A percentile compares a stretch with the other conserved stretches of the same genome.
Evolutionary conservation across 1,139 yeast genomes (phyloP).

Genomic region (Geotrichum europaeum): DNA sequence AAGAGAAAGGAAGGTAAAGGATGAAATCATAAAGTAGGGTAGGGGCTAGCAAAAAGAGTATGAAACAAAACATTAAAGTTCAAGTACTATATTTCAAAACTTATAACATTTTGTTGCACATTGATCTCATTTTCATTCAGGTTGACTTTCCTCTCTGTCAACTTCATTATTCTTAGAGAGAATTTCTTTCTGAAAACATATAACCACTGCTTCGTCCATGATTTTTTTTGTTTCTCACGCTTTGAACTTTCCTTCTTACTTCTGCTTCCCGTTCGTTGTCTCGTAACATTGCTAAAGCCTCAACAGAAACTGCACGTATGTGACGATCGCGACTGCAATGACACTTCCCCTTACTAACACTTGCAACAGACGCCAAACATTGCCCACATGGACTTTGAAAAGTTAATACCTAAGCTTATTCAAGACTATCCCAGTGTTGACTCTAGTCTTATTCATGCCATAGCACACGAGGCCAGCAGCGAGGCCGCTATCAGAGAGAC

Average conservation of each 20-base stretch:
- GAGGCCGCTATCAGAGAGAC: constrained; percentile 6
- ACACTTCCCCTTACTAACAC: not conserved
- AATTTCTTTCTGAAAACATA: not conserved
- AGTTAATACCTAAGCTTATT: not conserved
- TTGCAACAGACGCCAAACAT: not conserved
- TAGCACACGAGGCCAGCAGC: constrained; percentile 2
- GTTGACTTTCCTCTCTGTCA: not conserved
- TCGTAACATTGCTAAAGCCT: not conserved
- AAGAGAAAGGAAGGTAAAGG: not conserved
- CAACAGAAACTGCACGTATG: not conserved
- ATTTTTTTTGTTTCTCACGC: not conserved
- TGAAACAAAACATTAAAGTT: too few species aligned
- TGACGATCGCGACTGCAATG: not conserved
- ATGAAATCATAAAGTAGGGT: not conserved
- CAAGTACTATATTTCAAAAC: not conserved
- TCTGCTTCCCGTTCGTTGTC: not conserved
- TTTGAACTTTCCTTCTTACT: not conserved
- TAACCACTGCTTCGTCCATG: not conserved
- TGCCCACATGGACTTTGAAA: not conserved
- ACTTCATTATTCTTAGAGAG: not conserved
- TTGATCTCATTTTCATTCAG: too few species aligned
- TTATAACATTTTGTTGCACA: too few species aligned
- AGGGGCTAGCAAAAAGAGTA: not conserved
- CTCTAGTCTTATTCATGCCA: constrained; percentile 5
- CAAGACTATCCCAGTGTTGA: constrained; percentile 11